Conservation (phyloP, 192 early-diverging fungal species). For the Allomyces javanicus region DNA sequence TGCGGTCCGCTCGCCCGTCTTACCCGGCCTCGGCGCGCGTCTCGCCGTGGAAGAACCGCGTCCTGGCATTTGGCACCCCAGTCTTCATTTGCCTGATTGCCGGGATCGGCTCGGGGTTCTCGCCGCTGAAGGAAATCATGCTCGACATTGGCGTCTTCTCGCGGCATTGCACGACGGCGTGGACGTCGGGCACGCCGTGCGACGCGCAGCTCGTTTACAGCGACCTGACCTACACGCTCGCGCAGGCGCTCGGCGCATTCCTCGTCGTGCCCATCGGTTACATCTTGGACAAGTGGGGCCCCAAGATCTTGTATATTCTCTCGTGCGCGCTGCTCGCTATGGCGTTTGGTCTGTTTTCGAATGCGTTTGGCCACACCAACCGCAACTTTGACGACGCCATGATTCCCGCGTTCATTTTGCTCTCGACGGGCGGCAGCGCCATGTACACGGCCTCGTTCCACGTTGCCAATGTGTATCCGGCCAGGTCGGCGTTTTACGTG, state of each 20-base stretch:
- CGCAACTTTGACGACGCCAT: neutral
- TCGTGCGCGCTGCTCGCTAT: neutral
- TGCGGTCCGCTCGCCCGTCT: too few species aligned
- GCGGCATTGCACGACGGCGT: too few species aligned
- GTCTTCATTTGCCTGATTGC: too few species aligned
- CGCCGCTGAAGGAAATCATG: too few species aligned
- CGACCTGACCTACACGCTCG: neutral
- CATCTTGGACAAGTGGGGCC: neutral
- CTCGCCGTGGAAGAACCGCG: too few species aligned
- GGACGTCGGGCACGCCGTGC: neutral
- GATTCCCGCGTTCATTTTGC: neutral
- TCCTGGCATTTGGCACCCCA: too few species aligned
- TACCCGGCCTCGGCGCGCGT: too few species aligned
- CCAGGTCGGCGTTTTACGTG: too few species aligned
- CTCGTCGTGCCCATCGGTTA: neutral
- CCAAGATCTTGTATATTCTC: neutral
- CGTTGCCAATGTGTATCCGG: neutral
- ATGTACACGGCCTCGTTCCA: neutral
- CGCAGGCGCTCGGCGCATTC: neutral
- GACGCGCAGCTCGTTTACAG: neutral
- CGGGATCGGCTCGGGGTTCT: too few species aligned
- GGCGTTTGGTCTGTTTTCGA: neutral
- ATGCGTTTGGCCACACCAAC: neutral
- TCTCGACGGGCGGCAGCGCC: neutral
- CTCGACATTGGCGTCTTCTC: too few species aligned